Evolutionary conservation across 768 basidiomycete species (phyloP).

Genomic region (Mycena rosella): DNA sequence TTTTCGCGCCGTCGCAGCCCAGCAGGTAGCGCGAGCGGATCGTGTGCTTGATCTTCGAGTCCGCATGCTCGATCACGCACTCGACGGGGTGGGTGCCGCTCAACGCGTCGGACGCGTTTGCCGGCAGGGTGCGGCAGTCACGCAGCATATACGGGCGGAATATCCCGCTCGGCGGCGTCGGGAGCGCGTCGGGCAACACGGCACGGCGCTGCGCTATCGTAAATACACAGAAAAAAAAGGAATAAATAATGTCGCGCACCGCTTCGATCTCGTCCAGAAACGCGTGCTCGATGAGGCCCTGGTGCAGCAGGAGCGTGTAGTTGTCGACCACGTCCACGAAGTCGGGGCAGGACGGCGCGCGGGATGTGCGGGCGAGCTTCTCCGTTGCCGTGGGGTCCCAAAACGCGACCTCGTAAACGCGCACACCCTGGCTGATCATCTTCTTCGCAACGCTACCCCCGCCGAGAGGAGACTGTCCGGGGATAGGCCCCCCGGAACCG

Average conservation of each 20-base stretch:
- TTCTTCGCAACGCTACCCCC: slow-evolving; percentile 36
- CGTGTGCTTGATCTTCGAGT: slow-evolving; percentile 31
- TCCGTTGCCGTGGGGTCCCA: slow-evolving; percentile 34
- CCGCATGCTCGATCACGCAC: slow-evolving; percentile 29
- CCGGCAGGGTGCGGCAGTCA: slow-evolving; percentile 28
- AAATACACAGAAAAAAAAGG: background rate
- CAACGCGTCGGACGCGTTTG: slow-evolving; percentile 23
- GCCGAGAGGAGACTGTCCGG: slow-evolving; percentile 25
- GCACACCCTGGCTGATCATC: slow-evolving; percentile 35
- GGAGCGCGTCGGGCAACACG: slow-evolving; percentile 27
- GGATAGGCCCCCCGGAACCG: slow-evolving; percentile 31
- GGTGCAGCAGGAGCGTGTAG: slow-evolving; percentile 36
- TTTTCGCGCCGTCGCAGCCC: slow-evolving; percentile 54
- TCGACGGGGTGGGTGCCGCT: slow-evolving; percentile 35
- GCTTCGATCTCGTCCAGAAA: slow-evolving; percentile 36
- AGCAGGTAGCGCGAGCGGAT: slow-evolving; percentile 29
- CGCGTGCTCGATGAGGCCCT: slow-evolving; percentile 36
- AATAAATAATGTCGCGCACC: slow-evolving; percentile 8
- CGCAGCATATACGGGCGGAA: slow-evolving; percentile 32
- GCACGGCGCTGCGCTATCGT: slow-evolving; percentile 25
- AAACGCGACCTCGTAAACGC: slow-evolving; percentile 38
- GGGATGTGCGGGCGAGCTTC: slow-evolving; percentile 46
- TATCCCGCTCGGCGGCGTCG: slow-evolving; percentile 24
- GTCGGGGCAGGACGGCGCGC: slow-evolving; percentile 31
- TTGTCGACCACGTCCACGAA: slow-evolving; percentile 38